These are phyloP conservation scores for Pseudozyma flocculosa DNA, from an alignment of 1,284 basidiomycete species.

Conservation along the genomic window DNA sequence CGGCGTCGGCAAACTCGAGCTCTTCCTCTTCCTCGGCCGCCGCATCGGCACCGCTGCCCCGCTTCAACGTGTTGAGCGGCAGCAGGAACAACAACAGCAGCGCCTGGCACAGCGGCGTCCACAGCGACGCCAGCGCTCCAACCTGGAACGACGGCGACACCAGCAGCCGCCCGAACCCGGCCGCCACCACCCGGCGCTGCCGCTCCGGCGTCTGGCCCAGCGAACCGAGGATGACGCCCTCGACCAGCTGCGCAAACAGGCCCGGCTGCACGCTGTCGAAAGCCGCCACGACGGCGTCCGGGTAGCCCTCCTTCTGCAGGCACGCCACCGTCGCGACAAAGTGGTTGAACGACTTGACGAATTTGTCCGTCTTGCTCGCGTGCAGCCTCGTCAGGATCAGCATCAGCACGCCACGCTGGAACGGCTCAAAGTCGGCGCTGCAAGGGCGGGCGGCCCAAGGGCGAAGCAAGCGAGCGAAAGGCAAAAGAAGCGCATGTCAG, in stretches of 20 bases:
- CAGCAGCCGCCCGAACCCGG: slow-evolving; percentile 80
- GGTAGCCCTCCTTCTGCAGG: slow-evolving; percentile 70
- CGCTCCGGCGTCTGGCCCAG: slow-evolving; percentile 75
- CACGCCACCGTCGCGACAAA: slow-evolving; percentile 77
- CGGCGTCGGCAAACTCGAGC: slow-evolving; percentile 81
- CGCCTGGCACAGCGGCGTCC: slow-evolving; percentile 4
- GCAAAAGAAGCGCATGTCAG: not conserved
- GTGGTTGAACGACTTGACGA: slow-evolving; percentile 77
- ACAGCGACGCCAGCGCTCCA: slow-evolving; percentile 61
- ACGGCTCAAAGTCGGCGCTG: slow-evolving; percentile 69
- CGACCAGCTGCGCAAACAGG: slow-evolving; percentile 79
- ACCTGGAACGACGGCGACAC: slow-evolving; percentile 53
- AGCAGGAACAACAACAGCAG: slow-evolving; percentile 69
- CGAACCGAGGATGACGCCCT: slow-evolving; percentile 75
- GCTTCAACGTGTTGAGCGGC: slow-evolving; percentile 71
- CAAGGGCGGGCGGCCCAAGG: not conserved
- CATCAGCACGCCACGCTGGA: slow-evolving; percentile 76
- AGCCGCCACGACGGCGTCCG: slow-evolving; percentile 74
- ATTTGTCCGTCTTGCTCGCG: slow-evolving; percentile 84
- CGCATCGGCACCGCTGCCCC: slow-evolving; percentile 52
- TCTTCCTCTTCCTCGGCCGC: slow-evolving; percentile 65
- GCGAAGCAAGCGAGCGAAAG: not conserved
- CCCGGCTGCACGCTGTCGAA: slow-evolving; percentile 81
- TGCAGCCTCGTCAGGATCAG: slow-evolving; percentile 83
- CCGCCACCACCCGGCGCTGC: slow-evolving; percentile 78